A percentile compares a stretch with the other conserved stretches of the same genome.
Conservation (phyloP, 129 eudicot species). For the Saussurea involucrata region DNA sequence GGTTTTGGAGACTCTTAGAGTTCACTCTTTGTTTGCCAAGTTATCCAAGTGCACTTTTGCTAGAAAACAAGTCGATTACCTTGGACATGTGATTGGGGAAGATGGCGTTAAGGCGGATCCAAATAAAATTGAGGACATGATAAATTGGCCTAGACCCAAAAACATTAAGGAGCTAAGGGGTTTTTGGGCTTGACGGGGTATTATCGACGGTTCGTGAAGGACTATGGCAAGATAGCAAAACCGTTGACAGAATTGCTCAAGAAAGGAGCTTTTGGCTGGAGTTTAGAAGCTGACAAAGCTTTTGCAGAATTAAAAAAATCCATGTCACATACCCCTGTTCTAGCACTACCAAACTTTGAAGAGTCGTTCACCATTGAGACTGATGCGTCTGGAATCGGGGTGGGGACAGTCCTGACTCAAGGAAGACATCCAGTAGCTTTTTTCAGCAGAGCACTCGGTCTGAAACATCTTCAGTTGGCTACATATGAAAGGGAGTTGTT, state of each 20-base stretch:
- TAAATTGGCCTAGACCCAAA: not conserved
- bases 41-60: not conserved
- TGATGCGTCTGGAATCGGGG: not conserved
- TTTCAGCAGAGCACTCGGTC: too few species aligned
- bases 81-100: too few species aligned
- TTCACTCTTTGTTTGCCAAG: not conserved
- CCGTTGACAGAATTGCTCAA: constrained; percentile 7
- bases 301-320: not conserved
- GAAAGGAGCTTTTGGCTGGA: not conserved
- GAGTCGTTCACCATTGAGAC: not conserved
- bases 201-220: not conserved
- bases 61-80: too few species aligned
- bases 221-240: not conserved
- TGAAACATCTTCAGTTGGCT: too few species aligned
- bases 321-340: not conserved
- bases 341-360: constrained; percentile 12
- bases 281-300: not conserved
- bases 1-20: not conserved
- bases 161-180: not conserved
- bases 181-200: not conserved
- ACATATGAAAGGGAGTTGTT: too few species aligned
- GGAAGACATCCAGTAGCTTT: not conserved
- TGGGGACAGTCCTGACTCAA: constrained; percentile 12
- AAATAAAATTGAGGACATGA: not conserved
- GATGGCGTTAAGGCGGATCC: not conserved